phyloP scores from a whole-genome alignment of 306 rosid genomes.

The Oemleria cerasiformis region DNA sequence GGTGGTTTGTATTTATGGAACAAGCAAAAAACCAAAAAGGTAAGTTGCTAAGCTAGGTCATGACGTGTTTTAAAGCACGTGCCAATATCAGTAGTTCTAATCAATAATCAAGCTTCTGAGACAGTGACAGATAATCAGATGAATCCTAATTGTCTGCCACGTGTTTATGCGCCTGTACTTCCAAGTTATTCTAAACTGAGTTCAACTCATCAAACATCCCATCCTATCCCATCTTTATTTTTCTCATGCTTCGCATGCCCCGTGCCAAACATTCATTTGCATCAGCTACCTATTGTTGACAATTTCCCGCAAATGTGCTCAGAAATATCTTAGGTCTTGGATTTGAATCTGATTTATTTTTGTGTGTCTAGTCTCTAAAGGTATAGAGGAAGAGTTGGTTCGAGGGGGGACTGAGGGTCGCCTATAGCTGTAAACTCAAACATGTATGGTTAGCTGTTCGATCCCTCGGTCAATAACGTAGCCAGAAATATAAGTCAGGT shows the following conservation, averaged over 20 bases:
- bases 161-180: constrained; percentile 31
- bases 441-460: too few relatives aligned
- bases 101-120: constrained; percentile 8
- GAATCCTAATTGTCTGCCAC: constrained; percentile 20
- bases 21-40: neutral
- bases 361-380: too few relatives aligned
- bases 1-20: neutral
- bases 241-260: neutral
- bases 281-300: too few relatives aligned
- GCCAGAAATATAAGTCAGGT: too few relatives aligned
- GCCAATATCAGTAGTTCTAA: constrained; percentile 4
- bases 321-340: too few relatives aligned
- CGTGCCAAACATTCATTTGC: neutral
- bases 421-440: too few relatives aligned
- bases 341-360: too few relatives aligned
- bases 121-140: constrained; percentile 23
- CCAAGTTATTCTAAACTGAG: neutral
- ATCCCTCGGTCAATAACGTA: too few relatives aligned
- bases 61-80: constrained; percentile 15
- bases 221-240: neutral
- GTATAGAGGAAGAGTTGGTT: too few relatives aligned
- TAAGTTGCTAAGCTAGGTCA: too few relatives aligned
- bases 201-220: constrained; percentile 3
- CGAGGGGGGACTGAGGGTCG: too few relatives aligned
- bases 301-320: too few relatives aligned